phyloP scores from a whole-genome alignment of 257 asterid species.

The Ilex asprella region DNA sequence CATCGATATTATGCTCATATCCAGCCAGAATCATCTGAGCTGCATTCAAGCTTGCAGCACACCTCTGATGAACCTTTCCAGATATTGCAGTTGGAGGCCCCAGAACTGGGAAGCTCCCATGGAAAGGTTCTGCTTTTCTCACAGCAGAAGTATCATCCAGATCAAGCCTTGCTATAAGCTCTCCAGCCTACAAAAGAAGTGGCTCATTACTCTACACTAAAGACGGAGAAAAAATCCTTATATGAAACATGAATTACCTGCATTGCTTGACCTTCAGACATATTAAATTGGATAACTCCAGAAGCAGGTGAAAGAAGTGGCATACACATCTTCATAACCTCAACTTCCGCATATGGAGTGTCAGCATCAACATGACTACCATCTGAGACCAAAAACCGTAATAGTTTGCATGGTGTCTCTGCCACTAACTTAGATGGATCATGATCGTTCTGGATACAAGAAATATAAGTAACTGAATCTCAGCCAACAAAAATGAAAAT shows the following conservation, averaged over 20 bases:
- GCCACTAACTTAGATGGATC: slow-evolving; percentile 97
- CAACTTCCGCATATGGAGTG: slow-evolving; percentile 93
- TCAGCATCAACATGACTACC: slow-evolving; percentile 92
- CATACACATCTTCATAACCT: slow-evolving; percentile 99
- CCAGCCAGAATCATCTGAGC: slow-evolving; percentile 99
- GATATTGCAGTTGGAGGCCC: slow-evolving; percentile 98
- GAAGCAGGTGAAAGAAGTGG: slow-evolving; percentile 99
- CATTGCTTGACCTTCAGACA: slow-evolving; percentile 99
- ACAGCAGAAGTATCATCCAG: slow-evolving; percentile 98
- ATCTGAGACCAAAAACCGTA: slow-evolving; percentile 60
- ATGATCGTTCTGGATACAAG: slow-evolving; percentile 75
- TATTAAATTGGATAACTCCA: slow-evolving; percentile 65
- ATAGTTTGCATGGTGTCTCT: slow-evolving; percentile 97
- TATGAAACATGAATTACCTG: slow-evolving; percentile 51
- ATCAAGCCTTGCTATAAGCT: slow-evolving; percentile 94
- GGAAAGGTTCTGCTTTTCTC: slow-evolving; percentile 92
- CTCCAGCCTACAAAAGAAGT: slow-evolving; percentile 65
- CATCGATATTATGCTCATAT: slow-evolving; percentile 89
- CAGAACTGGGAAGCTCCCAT: slow-evolving; percentile 79
- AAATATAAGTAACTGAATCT: slow-evolving; percentile 7
- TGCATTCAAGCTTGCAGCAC: slow-evolving; percentile 95
- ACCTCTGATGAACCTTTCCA: slow-evolving; percentile 93
- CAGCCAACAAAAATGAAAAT: slow-evolving; percentile 3
- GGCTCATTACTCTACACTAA: slow-evolving; percentile 8
- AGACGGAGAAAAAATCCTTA: not conserved